Base-by-base conservation (phyloP, 371 early-diverging fungal genomes). In the Lichtheimia corymbifera region DNA sequence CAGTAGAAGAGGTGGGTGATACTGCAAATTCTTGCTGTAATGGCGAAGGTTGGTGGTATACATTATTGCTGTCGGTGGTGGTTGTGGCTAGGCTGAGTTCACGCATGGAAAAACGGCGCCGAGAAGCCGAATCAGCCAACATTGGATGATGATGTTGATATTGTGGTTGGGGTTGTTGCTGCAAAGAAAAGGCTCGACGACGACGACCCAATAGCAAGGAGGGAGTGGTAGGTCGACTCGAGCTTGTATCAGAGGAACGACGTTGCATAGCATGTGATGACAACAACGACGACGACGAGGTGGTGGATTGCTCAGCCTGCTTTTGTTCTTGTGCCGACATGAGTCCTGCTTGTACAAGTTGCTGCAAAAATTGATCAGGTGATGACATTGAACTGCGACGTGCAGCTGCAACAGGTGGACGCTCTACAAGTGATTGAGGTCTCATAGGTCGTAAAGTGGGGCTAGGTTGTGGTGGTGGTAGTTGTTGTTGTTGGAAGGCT, bases 361-460 rank as follows among this genome's bases (percentile, higher is more conserved):
- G 73, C 9, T 66, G 68, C 49, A 78, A 56, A 28, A 78, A 78
- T 45, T 75, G 71, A 42, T 78, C 79, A 47, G 79, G 79, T 12
- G 79, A 78, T 15, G 75, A 66, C 67, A 73, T 73, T 6, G 75
- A 75, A 25, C 66, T 63, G 1, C 79, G 65, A 18, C 73, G 73
- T 28, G 62, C 59, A 17, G 63, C 67, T 22, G 72, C 52, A 20
- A 74, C 72, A 3, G 74, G 69, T 3, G 65, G 55, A 51, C 71
- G 71, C n/a, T 73, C 52, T 7, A 63, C 22, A 54, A 61, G 27
- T 45, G 65, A 41, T 42, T n/a, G 45, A 60, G 63, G 55, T 11
- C 61, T 55, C 55, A 53, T 28, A 28, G 55, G 55, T n/a, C 50
- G 47, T 28, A 58, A 42, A 17, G 47, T 61, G 11, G 54, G 65